phyloP scores from a whole-genome alignment of 208 protist genomes.

The Leptomonas seymouri region DNA sequence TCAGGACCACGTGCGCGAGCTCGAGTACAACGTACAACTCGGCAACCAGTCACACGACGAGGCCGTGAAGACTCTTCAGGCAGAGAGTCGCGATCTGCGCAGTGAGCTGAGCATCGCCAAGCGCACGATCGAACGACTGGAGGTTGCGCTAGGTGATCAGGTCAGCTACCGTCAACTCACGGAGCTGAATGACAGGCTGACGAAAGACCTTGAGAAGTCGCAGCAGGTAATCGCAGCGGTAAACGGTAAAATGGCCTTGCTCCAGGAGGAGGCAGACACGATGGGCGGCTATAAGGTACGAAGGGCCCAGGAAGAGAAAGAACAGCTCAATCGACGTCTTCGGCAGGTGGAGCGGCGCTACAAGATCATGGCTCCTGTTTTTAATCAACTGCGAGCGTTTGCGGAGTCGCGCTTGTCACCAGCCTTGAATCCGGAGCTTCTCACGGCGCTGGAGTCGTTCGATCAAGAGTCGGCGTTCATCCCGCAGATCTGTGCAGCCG shows the following conservation, averaged over 20 bases:
- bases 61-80: conserved; percentile 50
- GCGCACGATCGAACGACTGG: conserved; percentile 86
- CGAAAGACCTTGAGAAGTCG: conserved; percentile 55
- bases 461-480: conserved; percentile 44
- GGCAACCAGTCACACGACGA: conserved; percentile 33
- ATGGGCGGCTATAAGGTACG: conserved; percentile 73
- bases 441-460: conserved; percentile 55
- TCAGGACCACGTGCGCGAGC: conserved; percentile 44
- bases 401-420: conserved; percentile 44
- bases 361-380: conserved; percentile 53
- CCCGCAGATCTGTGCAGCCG: neutral
- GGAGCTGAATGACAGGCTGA: conserved; percentile 78
- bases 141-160: conserved; percentile 74
- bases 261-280: conserved; percentile 78
- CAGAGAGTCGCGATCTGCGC: conserved; percentile 57
- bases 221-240: conserved; percentile 53
- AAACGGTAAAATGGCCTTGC: conserved; percentile 60
- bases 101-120: conserved; percentile 75
- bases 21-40: conserved; percentile 29
- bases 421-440: conserved; percentile 48
- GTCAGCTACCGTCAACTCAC: conserved; percentile 71
- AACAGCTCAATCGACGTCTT: conserved; percentile 59
- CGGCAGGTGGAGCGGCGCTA: conserved; percentile 68
- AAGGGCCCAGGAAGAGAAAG: conserved; percentile 80
- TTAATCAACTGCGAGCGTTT: conserved; percentile 67